Evolutionary conservation across 768 basidiomycete genomes (phyloP).

Genomic region (Mrakia gelida): DNA sequence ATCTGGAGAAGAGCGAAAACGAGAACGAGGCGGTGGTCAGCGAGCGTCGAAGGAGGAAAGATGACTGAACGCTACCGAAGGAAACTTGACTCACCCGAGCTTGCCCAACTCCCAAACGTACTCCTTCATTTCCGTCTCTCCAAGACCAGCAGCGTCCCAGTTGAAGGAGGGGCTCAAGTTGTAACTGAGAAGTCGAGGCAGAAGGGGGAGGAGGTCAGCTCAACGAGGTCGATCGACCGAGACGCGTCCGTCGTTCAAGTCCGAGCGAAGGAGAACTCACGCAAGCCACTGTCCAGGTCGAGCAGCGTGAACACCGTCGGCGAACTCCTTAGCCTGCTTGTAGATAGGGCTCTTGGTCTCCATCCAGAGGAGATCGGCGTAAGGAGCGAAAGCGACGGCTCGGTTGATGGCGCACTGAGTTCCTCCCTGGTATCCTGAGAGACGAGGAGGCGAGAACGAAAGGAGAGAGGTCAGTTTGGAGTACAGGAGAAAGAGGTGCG

Average conservation of each 20-base stretch:
- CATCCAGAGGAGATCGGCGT: constrained; percentile 69
- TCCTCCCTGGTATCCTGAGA: constrained; percentile 77
- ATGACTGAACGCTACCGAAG: too few species aligned
- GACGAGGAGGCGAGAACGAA: background rate
- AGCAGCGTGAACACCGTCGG: constrained; percentile 60
- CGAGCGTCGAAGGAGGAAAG: background rate
- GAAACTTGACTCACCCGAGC: constrained; percentile 33
- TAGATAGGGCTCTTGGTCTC: constrained; percentile 87
- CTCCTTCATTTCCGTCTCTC: constrained; percentile 58
- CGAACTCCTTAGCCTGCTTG: constrained; percentile 85
- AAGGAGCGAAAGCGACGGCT: constrained; percentile 73
- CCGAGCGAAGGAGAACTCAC: constrained; percentile 49
- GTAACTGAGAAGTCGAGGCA: constrained; percentile 1
- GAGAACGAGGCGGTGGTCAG: background rate
- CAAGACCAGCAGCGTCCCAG: constrained; percentile 74
- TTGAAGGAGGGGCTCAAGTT: constrained; percentile 43
- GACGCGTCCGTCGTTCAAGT: constrained; percentile 58
- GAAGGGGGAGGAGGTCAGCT: background rate
- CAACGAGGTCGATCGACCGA: constrained; percentile 48
- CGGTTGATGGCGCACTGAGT: constrained; percentile 89
- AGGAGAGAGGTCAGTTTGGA: background rate
- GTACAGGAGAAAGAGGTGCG: too few species aligned
- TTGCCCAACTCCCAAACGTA: constrained; percentile 92
- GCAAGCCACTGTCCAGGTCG: constrained; percentile 87
- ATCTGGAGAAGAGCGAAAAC: constrained; percentile 57